Conservation (phyloP, 495 filamentous ascomycete species). For the Melanomma pulvis-pyrius region DNA sequence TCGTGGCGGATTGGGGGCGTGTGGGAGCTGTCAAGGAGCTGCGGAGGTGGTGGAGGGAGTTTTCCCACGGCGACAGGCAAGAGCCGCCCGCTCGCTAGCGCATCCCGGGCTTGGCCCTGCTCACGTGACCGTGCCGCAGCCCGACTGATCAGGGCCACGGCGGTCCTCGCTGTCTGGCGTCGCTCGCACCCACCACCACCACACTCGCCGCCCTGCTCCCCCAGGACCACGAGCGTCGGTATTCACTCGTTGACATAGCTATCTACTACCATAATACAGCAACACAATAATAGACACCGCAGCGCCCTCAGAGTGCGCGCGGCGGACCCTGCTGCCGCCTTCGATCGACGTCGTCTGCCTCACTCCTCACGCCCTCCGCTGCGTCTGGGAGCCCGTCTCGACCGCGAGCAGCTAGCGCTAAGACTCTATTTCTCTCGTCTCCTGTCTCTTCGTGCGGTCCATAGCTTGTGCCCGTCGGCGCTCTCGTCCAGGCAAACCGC, state of each 20-base stretch:
- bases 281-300: neutral
- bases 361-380: neutral
- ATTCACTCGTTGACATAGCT: constrained; percentile 24
- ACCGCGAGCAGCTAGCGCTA: neutral
- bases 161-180: neutral
- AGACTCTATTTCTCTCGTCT: neutral
- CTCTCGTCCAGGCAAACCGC: constrained; percentile 2
- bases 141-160: constrained; percentile 2
- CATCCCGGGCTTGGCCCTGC: neutral
- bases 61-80: constrained; percentile 16
- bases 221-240: constrained; percentile 10
- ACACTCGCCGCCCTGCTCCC: neutral
- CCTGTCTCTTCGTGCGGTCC: neutral
- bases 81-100: neutral
- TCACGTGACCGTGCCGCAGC: neutral
- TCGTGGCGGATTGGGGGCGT: constrained; percentile 31
- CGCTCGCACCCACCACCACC: constrained; percentile 13
- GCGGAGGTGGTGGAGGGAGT: constrained; percentile 10
- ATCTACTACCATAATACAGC: neutral
- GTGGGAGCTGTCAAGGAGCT: constrained; percentile 33
- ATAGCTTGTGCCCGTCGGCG: neutral
- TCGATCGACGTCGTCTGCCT: neutral
- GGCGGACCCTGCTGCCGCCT: neutral
- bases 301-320: neutral
- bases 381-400: neutral